Evolutionary conservation across 768 basidiomycete species (phyloP), one percentile per base, ranked within the genome.

Genomic region (Phlegmacium glaucopus): DNA sequence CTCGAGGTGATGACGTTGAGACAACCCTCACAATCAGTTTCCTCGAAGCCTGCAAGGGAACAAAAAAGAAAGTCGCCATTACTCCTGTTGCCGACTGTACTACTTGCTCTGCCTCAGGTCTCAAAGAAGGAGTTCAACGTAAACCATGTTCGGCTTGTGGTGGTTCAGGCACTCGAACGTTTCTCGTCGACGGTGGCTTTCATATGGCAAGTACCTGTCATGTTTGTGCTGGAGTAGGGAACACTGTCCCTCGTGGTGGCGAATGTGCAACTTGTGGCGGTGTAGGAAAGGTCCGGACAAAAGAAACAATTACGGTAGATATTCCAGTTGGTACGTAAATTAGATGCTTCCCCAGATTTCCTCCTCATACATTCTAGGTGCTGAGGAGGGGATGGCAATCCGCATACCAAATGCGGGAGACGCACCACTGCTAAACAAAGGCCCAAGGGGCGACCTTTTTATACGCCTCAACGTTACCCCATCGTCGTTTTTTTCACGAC

Each of bases 311-410:
- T 16, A 78, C 85, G 37, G 84, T 99, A 41, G 79, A 87, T 53
- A 80, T 99, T 47, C 92, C 94, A 38, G 78, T 90, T 45, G 94
- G 93, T 85, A 53, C 58, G 89, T 71, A 42, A 34, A 34, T 16
- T 30, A 40, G 28, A 39, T 34, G 15, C 10, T 22, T 40, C 39
- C n/a, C 36, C 48, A 36, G 40, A 51, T 32, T 49, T 48, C 42
- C 32, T 47, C 32, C 49, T 13, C 17, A 44, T 47, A 45, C 28
- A 32, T 18, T 37, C 39, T 30, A 94, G 91, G 94, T 38, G 85
- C 95, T 36, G 94, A 98, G 67, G 92, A 97, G 60, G 94, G 94
- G 27, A 94, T 94, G 90, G 79, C 84, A 26, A 76, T 98, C 54
- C 84, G 87, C 41, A 72, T 98, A 18, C 79, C 88, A 11, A 80